Base-by-base conservation (phyloP, 2,329 filamentous ascomycete genomes). In the Curvularia spicifera region DNA sequence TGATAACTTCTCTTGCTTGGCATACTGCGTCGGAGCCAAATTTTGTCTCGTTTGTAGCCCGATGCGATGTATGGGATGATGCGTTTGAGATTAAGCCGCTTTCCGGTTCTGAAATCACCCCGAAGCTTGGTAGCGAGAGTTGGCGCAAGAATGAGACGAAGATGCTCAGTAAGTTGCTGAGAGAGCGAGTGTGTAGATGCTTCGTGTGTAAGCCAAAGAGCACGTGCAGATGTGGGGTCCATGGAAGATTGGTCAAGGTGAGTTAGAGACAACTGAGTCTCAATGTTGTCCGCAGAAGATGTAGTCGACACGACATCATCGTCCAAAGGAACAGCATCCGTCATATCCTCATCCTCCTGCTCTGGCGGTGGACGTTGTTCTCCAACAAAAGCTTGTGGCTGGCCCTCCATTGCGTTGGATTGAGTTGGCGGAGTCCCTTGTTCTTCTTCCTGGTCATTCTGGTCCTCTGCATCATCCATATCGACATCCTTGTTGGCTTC, bases 61-160 rank as follows among this genome's bases (percentile, higher is more conserved):
- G 93, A 98, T 1, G 96, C 95, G 68, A 99, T 98, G 80, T 99
- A 99, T 0, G 96, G 95, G 71, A 99, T 99, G 79, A 99, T 99
- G 68, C 94, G 92, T 79, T 98, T 98, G 82, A 99, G 97, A 79
- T 98, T 99, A 69, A 99, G 91, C 0, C 95, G 90, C 78, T 99
- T 99, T 63, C 95, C 95, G 0, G 95, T 99, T 67, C 95, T 91
- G 85, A 96, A 98, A 67, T 96, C 93, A 43, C 95, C 95, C 1
- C 94, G 93, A 61, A 99, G 90, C 73, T 98, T 99, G 37, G 95
- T 98, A 1, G 94, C 93, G 52, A 96, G 89, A 0, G 94, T 98
- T 0, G 96, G 95, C 0, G 91, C 91, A 39, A 99, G 88, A 70
- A 99, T 98, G 13, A 99, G 87, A 26, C 95, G 92, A 18, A 99